Percentiles rank a stretch among this genome's conserved stretches.
phyloP scores from a whole-genome alignment of 306 rosid species.

The Glycine soja region DNA sequence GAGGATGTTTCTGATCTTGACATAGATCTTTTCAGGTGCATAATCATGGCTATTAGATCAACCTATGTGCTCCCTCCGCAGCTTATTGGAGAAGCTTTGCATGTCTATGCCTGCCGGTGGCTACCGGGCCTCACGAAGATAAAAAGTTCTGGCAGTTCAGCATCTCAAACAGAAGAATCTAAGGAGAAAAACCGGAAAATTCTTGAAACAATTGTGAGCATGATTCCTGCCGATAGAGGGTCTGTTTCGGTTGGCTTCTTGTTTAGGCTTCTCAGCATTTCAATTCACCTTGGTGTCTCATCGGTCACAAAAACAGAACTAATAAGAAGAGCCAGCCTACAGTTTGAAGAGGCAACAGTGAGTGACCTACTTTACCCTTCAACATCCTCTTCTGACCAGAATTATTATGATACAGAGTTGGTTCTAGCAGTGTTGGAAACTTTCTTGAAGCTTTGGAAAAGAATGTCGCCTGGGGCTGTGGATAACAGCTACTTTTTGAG shows the following conservation, averaged over 20 bases:
- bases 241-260: constrained; percentile 85
- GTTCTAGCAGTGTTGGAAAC: constrained; percentile 82
- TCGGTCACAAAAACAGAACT: constrained; percentile 74
- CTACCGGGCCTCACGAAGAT: constrained; percentile 70
- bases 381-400: constrained; percentile 59
- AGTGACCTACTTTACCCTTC: constrained; percentile 80
- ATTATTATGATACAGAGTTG: constrained; percentile 78
- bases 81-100: constrained; percentile 95
- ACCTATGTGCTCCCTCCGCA: constrained; percentile 81
- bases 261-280: constrained; percentile 74
- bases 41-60: constrained; percentile 76
- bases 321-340: constrained; percentile 73
- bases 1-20: constrained; percentile 94
- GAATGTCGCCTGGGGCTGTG: constrained; percentile 67
- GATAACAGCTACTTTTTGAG: constrained; percentile 63
- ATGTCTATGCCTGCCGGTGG: constrained; percentile 88
- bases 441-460: constrained; percentile 74
- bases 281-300: constrained; percentile 69
- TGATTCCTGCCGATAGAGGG: constrained; percentile 89
- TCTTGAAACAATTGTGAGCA: constrained; percentile 74
- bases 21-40: constrained; percentile 83
- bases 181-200: constrained; percentile 62
- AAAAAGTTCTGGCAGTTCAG: constrained; percentile 55
- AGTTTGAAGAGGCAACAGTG: constrained; percentile 90
- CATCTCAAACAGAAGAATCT: constrained; percentile 61